phyloP scores from a whole-genome alignment of 2,329 filamentous ascomycete genomes.

The Passalora sequoiae region DNA sequence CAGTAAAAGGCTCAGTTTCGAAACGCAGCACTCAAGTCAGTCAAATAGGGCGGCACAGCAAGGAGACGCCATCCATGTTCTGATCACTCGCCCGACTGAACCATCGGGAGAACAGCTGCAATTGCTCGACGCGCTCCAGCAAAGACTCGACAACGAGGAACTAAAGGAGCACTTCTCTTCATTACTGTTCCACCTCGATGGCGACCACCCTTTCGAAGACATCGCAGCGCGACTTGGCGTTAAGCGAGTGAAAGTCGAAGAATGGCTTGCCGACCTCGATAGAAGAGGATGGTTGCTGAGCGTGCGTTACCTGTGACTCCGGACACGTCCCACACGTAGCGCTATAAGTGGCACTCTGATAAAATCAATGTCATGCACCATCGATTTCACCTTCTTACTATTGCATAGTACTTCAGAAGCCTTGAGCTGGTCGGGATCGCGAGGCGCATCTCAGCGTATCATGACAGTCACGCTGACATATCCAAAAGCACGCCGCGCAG shows the following conservation, averaged over 20 bases:
- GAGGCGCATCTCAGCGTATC: too few relatives aligned
- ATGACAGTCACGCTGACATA: too few relatives aligned
- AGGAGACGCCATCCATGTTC: slow-evolving; percentile 1
- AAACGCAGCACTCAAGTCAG: neutral
- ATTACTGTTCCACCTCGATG: slow-evolving; percentile 84
- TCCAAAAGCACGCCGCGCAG: too few relatives aligned
- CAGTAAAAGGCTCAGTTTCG: slow-evolving; percentile 4
- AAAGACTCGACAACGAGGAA: slow-evolving; percentile 43
- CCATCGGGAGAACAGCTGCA: slow-evolving; percentile 15
- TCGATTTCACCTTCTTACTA: too few relatives aligned
- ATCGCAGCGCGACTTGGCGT: slow-evolving; percentile 79
- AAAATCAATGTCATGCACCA: too few relatives aligned
- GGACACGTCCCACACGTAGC: too few relatives aligned
- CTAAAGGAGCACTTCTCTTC: slow-evolving; percentile 64
- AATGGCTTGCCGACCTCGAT: slow-evolving; percentile 59
- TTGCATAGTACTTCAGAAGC: too few relatives aligned
- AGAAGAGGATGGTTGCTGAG: slow-evolving; percentile 55
- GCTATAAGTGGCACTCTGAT: too few relatives aligned
- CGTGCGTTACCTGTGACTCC: slow-evolving; percentile 28
- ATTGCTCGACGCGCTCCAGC: slow-evolving; percentile 13
- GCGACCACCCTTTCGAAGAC: slow-evolving; percentile 75
- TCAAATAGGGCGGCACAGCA: neutral
- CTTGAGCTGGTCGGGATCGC: too few relatives aligned
- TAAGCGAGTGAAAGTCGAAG: slow-evolving; percentile 65
- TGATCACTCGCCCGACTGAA: slow-evolving; percentile 23